Evolutionary conservation across 192 early-diverging fungal genomes (phyloP), one percentile per base, ranked within the genome.

Genomic region (Rhizophagus sp.): DNA sequence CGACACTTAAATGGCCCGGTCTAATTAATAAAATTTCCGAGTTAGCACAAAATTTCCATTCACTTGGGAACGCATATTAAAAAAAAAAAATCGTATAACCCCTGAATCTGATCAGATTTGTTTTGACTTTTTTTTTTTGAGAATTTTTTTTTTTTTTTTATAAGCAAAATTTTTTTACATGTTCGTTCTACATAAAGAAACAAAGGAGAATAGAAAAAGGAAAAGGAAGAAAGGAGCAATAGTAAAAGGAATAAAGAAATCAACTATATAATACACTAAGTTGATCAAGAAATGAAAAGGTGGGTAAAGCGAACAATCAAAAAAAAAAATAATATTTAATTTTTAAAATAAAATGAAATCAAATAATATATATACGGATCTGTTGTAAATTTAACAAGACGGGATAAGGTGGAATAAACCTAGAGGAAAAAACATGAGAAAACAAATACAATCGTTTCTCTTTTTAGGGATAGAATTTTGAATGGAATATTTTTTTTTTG

Each of bases 351-450:
- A 19, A 57, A 19, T 57, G 52, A 57, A 57, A 57, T 57, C 41
- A 44, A 10, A 12, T 12, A 47, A 47, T 67, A 67, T 33, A 33
- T 34, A 34, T 27, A 67, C 27, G 33, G 65, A 30, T 33, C 65
- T 15, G 25, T 17, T 67, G 65, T 33, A 33, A 67, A 67, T 67
- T 34, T 33, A 33, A 34, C 24, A 67, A 67, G 65, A 17, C 65
- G 33, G 30, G 33, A 33, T 13, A 34, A 67, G 65, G 65, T 25
- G 33, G 25, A 27, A 67, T 24, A 67, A 66, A 33, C 10, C 33
- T 71, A 41, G n/a, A 44, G 69, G 33, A 71, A 71, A 39, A 71
- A 44, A 39, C 33, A 66, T 30, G n/a, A 71, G 41, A 71, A n/a
- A 19, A 24, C 12, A 39, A 71, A 13, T 47, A 47, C 44, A 47